Evolutionary conservation across 208 protist genomes (phyloP).

Genomic region (Trypanosoma mega): DNA sequence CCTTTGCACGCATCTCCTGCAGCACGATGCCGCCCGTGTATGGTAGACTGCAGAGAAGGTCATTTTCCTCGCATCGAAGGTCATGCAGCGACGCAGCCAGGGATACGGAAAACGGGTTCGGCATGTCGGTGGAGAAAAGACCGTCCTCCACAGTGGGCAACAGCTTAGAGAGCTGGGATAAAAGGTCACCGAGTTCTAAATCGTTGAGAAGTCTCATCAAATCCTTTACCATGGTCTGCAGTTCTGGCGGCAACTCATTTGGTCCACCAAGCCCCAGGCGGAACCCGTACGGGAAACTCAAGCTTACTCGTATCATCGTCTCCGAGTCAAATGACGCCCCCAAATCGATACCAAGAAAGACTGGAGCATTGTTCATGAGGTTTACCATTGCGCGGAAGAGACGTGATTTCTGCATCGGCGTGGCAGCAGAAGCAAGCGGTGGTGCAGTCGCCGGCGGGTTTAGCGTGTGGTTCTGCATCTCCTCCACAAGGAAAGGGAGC

Average conservation of each 20-base stretch:
- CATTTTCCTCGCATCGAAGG: neutral
- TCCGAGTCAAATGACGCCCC: too few relatives aligned
- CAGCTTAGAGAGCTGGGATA: too few relatives aligned
- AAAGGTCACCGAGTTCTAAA: too few relatives aligned
- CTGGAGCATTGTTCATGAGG: neutral
- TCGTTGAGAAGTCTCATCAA: too few relatives aligned
- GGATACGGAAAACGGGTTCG: neutral
- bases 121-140: neutral
- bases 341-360: too few relatives aligned
- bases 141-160: neutral
- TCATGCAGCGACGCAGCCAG: conserved; percentile 2
- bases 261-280: too few relatives aligned
- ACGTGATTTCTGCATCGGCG: neutral
- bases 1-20: conserved; percentile 1
- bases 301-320: too few relatives aligned
- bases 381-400: conserved; percentile 9
- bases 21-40: neutral
- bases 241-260: too few relatives aligned
- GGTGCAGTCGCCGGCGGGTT: neutral
- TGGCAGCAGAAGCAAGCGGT: neutral
- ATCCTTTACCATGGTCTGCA: too few relatives aligned
- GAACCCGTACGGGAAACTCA: too few relatives aligned
- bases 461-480: neutral
- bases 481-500: neutral
- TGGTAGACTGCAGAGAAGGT: conserved; percentile 4